phyloP scores from a whole-genome alignment of 1,139 yeast genomes.

The Pichia kudriavzevii region DNA sequence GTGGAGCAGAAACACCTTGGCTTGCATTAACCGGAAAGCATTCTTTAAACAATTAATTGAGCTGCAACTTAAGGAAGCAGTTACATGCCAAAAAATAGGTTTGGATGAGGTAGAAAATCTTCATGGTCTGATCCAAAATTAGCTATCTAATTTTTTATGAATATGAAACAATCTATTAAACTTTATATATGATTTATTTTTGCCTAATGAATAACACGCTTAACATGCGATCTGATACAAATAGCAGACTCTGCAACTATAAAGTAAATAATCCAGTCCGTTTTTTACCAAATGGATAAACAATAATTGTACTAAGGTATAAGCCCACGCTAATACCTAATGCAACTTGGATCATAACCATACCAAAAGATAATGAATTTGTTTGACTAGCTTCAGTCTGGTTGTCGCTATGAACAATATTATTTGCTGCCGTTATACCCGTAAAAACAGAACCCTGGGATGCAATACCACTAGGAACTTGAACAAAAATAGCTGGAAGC shows the following conservation, averaged over 20 bases:
- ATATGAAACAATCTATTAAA: too few relatives aligned
- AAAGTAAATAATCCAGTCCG: conserved; percentile 81
- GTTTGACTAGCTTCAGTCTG: conserved; percentile 24
- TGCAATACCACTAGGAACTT: conserved; percentile 93
- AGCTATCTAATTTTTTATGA: too few relatives aligned
- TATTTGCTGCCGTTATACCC: conserved; percentile 71
- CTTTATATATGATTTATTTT: too few relatives aligned
- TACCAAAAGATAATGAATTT: conserved; percentile 53
- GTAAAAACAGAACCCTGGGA: conserved; percentile 76
- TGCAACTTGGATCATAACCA: conserved; percentile 86
- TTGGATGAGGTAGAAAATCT: too few relatives aligned
- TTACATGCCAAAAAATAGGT: too few relatives aligned
- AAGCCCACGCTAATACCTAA: conserved; percentile 92
- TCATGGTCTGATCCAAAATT: too few relatives aligned
- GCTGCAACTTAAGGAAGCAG: too few relatives aligned
- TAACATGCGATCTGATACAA: too few relatives aligned
- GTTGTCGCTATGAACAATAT: conserved; percentile 40
- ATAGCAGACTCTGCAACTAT: conserved; percentile 24
- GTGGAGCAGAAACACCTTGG: too few relatives aligned
- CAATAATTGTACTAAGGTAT: conserved; percentile 81
- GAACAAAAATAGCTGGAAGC: conserved; percentile 91
- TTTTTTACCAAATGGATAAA: conserved; percentile 87
- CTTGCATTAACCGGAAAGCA: too few relatives aligned
- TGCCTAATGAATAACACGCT: too few relatives aligned
- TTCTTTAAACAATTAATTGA: too few relatives aligned